Evolutionary conservation across 305 asterid species (phyloP).

Genomic region (Rubia occidens): DNA sequence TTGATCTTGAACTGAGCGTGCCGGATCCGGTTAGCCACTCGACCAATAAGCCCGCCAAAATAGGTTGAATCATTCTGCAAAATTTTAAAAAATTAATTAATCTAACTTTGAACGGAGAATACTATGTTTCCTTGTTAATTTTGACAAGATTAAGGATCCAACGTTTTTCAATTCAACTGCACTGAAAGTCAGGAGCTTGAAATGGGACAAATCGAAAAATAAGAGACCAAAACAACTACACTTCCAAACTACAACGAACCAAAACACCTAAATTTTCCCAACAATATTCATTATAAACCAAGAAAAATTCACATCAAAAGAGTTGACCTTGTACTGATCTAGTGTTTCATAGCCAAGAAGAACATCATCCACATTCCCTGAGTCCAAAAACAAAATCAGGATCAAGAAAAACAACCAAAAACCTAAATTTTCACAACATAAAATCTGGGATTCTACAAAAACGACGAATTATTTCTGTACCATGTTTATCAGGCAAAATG

Average conservation of each 20-base stretch:
- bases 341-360: constrained; percentile 57
- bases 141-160: background rate
- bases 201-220: background rate
- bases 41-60: constrained; percentile 70
- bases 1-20: constrained; percentile 52
- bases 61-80: constrained; percentile 62
- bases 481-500: constrained; percentile 53
- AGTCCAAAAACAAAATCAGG: background rate
- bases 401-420: background rate
- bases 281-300: too few species aligned
- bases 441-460: background rate
- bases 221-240: too few species aligned
- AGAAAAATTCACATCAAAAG: too few species aligned
- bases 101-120: background rate
- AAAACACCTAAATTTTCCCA: too few species aligned
- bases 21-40: constrained; percentile 77
- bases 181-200: too few species aligned
- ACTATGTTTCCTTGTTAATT: background rate
- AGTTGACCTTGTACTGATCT: constrained; percentile 56
- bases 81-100: background rate
- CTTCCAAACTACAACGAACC: background rate
- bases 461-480: constrained; percentile 18
- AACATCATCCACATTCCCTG: constrained; percentile 73
- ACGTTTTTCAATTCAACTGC: too few species aligned
- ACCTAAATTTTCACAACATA: background rate